Evolutionary conservation across 805 yeast species (phyloP), one percentile per base, ranked within the genome.

Genomic region (Wickerhamiella allomyrinae): DNA sequence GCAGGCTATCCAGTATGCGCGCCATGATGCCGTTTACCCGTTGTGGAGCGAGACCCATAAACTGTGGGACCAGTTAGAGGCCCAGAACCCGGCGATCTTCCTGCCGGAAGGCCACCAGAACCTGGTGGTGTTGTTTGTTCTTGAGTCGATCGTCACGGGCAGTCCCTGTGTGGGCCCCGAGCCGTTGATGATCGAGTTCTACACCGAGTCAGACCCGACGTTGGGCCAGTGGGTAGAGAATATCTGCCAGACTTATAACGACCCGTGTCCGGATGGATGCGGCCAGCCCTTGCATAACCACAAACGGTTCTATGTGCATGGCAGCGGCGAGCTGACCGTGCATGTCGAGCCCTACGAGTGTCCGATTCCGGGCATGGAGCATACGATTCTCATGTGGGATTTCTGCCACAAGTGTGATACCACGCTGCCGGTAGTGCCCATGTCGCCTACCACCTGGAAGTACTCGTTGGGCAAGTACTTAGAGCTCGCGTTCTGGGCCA

Each of bases 131-230:
- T 63, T 89, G 20, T 84, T 80, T 53, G 29, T 36, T 9, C 29
- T 23, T 3, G 23, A 22, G 14, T 81, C 94, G 1, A 74, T 84
- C 63, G 89, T 86, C 0, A 80, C 84, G 33, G 81, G 93, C 0
- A 85, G 94, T 0, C 96, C 96, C 0, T 91, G 98, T 54, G 66
- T 77, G 33, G 97, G 97, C 0, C 98, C 99, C 0, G 84, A 76
- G 42, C 66, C 76, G n/a, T 76, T 83, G 25, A 74, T 77, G 1
- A 78, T 87, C 39, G 95, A 87, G 47, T 93, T 71, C 55, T 91
- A 89, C 57, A 76, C 94, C 66, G 95, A 85, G 39, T 82, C 79
- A 44, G 98, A 93, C 57, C 79, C 81, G 55, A 78, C 94, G 8
- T 61, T 93, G 34, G 98, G 98, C 1, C 83, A 82, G 52, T 85